phyloP scores from a whole-genome alignment of 108 stramenopile genomes.

The Seminavis robusta region DNA sequence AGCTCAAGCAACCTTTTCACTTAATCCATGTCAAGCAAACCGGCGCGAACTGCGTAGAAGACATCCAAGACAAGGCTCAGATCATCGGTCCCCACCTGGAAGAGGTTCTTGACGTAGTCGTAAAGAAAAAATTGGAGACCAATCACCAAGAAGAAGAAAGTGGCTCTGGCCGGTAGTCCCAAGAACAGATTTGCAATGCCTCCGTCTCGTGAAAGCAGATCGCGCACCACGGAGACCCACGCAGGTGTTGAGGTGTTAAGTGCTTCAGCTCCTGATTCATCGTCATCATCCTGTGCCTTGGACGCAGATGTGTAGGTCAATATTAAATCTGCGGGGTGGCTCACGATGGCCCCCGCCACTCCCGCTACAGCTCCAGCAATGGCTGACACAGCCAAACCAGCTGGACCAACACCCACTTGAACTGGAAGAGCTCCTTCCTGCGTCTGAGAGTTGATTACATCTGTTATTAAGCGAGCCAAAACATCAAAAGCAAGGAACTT shows the following conservation, averaged over 20 bases:
- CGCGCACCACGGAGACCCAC: conserved; percentile 69
- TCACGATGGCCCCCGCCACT: conserved; percentile 73
- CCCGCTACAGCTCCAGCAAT: conserved; percentile 77
- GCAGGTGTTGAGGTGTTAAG: conserved; percentile 21
- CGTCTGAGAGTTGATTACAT: conserved; percentile 50
- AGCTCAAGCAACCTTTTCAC: not conserved
- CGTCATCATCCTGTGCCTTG: conserved; percentile 31
- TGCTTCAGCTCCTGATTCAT: conserved; percentile 8
- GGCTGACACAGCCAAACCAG: conserved; percentile 72
- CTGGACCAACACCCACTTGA: conserved; percentile 74
- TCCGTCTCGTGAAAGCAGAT: conserved; percentile 63
- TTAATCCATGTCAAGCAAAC: conserved; percentile 32
- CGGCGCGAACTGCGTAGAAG: conserved; percentile 82
- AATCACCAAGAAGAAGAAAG: conserved; percentile 91
- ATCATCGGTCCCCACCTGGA: conserved; percentile 83
- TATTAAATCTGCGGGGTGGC: conserved; percentile 88
- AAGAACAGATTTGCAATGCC: conserved; percentile 74
- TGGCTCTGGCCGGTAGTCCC: conserved; percentile 65
- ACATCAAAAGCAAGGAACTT: conserved; percentile 86
- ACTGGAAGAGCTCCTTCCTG: conserved; percentile 54
- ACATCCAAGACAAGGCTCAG: conserved; percentile 86
- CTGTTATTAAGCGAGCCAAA: conserved; percentile 46
- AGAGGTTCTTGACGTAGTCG: conserved; percentile 80
- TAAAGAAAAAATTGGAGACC: conserved; percentile 90
- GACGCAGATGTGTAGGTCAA: conserved; percentile 76